Evolutionary conservation across 140 eudicot species (phyloP).

Genomic region (Ambrosia hybrid): DNA sequence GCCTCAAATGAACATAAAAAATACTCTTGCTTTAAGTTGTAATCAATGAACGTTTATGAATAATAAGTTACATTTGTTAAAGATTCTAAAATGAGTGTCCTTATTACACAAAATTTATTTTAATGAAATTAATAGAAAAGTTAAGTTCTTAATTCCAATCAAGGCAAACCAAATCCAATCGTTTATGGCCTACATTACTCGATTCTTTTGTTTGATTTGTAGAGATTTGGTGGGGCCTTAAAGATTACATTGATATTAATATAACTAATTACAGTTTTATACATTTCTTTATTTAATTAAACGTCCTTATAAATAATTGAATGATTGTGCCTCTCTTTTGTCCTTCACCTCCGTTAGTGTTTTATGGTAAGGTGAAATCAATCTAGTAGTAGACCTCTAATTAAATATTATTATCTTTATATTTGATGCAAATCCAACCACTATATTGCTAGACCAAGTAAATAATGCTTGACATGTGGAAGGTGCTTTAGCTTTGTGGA

Average conservation of each 20-base stretch:
- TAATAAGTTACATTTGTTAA: too few relatives aligned
- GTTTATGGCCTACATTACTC: slow-evolving; percentile 27
- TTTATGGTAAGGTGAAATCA: slow-evolving; percentile 26
- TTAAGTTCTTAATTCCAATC: slow-evolving; percentile 10
- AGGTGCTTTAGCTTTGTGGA: slow-evolving; percentile 21
- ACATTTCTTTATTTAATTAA: slow-evolving; percentile 29
- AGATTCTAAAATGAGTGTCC: too few relatives aligned
- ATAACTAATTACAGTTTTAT: slow-evolving; percentile 17
- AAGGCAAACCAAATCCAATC: slow-evolving; percentile 21
- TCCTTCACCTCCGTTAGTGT: slow-evolving; percentile 43
- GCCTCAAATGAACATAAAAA: too few relatives aligned
- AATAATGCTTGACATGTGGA: slow-evolving; percentile 23
- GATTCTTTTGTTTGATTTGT: slow-evolving; percentile 27
- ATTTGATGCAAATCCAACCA: slow-evolving; percentile 28
- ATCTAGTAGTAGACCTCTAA: slow-evolving; percentile 39
- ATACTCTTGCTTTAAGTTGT: too few relatives aligned
- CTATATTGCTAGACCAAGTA: slow-evolving; percentile 21
- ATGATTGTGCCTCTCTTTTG: slow-evolving; percentile 38
- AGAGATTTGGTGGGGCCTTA: slow-evolving; percentile 42
- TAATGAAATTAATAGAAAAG: neutral
- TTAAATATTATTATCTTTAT: neutral
- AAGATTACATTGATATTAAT: slow-evolving; percentile 34
- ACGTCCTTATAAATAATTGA: slow-evolving; percentile 39
- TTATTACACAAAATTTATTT: neutral
- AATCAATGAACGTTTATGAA: too few relatives aligned